Conservation (phyloP, 352 stramenopile genomes). For the Globisporangium uncinulatum region DNA sequence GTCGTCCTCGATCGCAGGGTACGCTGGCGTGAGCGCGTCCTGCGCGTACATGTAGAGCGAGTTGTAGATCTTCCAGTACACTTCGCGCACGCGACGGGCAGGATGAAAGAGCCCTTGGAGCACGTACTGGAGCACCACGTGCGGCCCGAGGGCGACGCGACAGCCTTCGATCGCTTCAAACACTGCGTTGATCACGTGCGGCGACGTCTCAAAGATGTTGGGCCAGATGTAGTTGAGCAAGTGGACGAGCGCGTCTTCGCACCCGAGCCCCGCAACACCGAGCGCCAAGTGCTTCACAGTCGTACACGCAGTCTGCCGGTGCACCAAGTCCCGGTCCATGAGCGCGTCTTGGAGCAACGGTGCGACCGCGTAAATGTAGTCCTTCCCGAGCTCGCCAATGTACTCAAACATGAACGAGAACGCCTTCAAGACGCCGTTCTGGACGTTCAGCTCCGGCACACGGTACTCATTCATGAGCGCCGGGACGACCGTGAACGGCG, state of each 20-base stretch:
- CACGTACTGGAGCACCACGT: slow-evolving; percentile 96
- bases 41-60: slow-evolving; percentile 99
- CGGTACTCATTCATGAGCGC: slow-evolving; percentile 99
- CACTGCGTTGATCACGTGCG: slow-evolving; percentile 98
- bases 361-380: slow-evolving; percentile 99
- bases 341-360: slow-evolving; percentile 98
- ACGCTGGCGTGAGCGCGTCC: slow-evolving; percentile 96
- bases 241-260: slow-evolving; percentile 97
- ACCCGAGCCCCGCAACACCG: slow-evolving; percentile 94
- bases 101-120: slow-evolving; percentile 98
- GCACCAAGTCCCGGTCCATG: slow-evolving; percentile 98
- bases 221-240: slow-evolving; percentile 99
- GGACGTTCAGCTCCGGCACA: slow-evolving; percentile 98
- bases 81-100: slow-evolving; percentile 96
- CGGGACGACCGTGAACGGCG: slow-evolving; percentile 98
- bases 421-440: slow-evolving; percentile 99
- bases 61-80: slow-evolving; percentile 99
- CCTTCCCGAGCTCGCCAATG: slow-evolving; percentile 99
- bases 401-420: slow-evolving; percentile 99
- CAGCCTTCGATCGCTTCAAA: slow-evolving; percentile 98
- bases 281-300: slow-evolving; percentile 98
- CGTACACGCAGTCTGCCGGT: slow-evolving; percentile 97
- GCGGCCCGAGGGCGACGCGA: slow-evolving; percentile 94
- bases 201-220: slow-evolving; percentile 99
- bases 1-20: slow-evolving; percentile 95